These are phyloP conservation scores for Euphorbia schlechtendalii DNA, from an alignment of 441 rosid species.

Conservation along the genomic window DNA sequence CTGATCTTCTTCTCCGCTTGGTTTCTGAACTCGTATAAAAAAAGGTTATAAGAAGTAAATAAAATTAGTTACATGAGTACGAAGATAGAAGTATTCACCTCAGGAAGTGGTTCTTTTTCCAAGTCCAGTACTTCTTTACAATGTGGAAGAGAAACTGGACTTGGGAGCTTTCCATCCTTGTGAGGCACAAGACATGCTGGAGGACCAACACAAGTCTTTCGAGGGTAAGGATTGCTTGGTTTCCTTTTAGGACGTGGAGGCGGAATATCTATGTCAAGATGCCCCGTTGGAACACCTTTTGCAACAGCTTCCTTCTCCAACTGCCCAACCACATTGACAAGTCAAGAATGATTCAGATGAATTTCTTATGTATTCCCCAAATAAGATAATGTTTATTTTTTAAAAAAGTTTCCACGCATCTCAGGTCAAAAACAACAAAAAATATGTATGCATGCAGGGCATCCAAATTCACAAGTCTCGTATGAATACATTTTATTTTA, in stretches of 20 bases:
- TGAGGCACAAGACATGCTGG: conserved; percentile 36
- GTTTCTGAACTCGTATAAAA: conserved; percentile 33
- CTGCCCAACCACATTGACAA: conserved; percentile 29
- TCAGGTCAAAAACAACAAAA: neutral
- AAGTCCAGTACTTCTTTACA: conserved; percentile 49
- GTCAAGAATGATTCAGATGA: neutral
- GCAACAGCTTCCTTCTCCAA: conserved; percentile 91
- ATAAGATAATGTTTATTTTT: neutral
- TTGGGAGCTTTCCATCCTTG: conserved; percentile 51
- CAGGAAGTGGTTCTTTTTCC: conserved; percentile 57
- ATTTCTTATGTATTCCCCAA: neutral
- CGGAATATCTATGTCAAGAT: conserved; percentile 80
- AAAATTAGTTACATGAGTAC: conserved; percentile 10
- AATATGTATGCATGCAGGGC: neutral
- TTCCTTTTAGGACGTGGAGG: conserved; percentile 98
- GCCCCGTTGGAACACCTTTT: conserved; percentile 75
- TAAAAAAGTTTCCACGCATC: too few species aligned
- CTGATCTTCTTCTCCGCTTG: conserved; percentile 38
- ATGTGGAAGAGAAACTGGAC: conserved; percentile 36
- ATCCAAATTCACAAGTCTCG: neutral
- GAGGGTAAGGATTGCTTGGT: conserved; percentile 93
- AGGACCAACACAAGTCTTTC: conserved; percentile 51
- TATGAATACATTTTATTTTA: neutral
- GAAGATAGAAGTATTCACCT: conserved; percentile 37
- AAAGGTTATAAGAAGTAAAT: conserved; percentile 8